Percentiles rank a stretch among this genome's conserved stretches.
Evolutionary conservation across 257 asterid genomes (phyloP).

Genomic region (Mitragyna speciosa): DNA sequence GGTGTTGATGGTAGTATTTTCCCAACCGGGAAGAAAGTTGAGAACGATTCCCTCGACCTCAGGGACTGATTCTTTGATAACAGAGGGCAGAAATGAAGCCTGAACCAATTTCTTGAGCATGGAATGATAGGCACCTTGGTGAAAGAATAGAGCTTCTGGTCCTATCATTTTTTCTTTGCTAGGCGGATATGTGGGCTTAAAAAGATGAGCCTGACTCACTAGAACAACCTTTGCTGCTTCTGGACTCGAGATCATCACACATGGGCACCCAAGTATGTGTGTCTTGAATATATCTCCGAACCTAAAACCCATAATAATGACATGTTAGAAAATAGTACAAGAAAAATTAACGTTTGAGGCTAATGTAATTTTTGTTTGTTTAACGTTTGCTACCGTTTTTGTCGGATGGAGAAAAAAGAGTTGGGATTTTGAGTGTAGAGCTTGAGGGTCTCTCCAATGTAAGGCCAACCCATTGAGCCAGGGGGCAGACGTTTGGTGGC

Average conservation of each 20-base stretch:
- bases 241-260: constrained; percentile 73
- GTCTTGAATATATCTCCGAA: constrained; percentile 72
- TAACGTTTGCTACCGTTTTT: constrained; percentile 34
- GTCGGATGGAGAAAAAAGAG: constrained; percentile 52
- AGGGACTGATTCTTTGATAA: constrained; percentile 35
- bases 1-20: constrained; percentile 34
- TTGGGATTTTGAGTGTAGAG: constrained; percentile 63
- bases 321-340: not conserved
- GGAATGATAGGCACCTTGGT: constrained; percentile 57
- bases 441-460: constrained; percentile 65
- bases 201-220: constrained; percentile 59
- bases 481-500: constrained; percentile 43
- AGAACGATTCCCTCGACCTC: constrained; percentile 45
- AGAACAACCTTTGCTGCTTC: constrained; percentile 59
- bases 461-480: constrained; percentile 84
- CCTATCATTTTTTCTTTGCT: constrained; percentile 65
- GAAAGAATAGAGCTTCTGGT: constrained; percentile 67
- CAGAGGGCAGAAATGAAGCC: constrained; percentile 48
- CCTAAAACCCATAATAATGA: constrained; percentile 14
- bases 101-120: constrained; percentile 53
- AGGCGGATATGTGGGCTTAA: constrained; percentile 72
- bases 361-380: not conserved
- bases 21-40: constrained; percentile 45
- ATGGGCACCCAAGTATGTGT: constrained; percentile 68
- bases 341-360: not conserved